phyloP scores from a whole-genome alignment of 805 yeast genomes.

The Brettanomyces custersianus region DNA sequence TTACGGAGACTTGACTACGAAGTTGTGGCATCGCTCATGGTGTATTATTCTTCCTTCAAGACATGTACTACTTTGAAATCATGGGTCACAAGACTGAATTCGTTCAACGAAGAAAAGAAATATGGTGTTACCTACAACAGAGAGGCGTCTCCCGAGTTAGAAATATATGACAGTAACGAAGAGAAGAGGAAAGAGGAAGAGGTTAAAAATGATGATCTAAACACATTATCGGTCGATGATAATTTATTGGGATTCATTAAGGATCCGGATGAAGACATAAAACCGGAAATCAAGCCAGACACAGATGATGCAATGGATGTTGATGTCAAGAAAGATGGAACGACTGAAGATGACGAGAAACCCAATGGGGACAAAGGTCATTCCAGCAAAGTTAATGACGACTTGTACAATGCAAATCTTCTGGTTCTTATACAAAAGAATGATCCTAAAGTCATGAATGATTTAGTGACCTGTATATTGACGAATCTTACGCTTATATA shows the following conservation, averaged over 20 bases:
- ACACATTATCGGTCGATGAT: constrained; percentile 14
- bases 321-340: background rate
- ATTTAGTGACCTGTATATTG: constrained; percentile 11
- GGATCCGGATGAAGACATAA: constrained; percentile 13
- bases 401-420: constrained; percentile 15
- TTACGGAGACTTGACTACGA: constrained; percentile 15
- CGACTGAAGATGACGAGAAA: background rate
- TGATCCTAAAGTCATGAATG: constrained; percentile 10
- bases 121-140: constrained; percentile 14
- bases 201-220: background rate
- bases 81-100: constrained; percentile 17
- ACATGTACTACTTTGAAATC: constrained; percentile 10
- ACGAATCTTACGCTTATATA: constrained; percentile 7
- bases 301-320: background rate
- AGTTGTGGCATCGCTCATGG: constrained; percentile 14
- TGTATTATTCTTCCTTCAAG: constrained; percentile 17
- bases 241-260: constrained; percentile 23
- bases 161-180: constrained; percentile 3
- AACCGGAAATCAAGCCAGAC: background rate
- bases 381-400: constrained; percentile 3
- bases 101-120: constrained; percentile 10
- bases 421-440: constrained; percentile 9
- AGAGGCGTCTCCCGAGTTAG: constrained; percentile 6
- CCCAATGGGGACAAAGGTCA: constrained; percentile 2
- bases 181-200: background rate